Conservation (phyloP, 2,329 filamentous ascomycete genomes). For the Coniosporium tulheliwenetii region DNA sequence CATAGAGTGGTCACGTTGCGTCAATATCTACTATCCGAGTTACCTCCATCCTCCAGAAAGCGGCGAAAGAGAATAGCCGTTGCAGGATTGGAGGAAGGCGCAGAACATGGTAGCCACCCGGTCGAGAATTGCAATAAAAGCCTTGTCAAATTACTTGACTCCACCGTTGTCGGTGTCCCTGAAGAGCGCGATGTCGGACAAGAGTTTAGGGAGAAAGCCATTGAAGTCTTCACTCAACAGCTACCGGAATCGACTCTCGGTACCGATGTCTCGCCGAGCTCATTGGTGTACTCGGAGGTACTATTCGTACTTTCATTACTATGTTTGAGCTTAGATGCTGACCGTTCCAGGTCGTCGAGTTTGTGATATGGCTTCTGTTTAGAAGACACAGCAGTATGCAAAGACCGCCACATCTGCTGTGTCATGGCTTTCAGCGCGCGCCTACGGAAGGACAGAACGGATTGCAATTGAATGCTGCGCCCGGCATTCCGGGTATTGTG, state of each 20-base stretch:
- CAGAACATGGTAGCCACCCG: slow-evolving; percentile 20
- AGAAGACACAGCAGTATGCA: slow-evolving; percentile 32
- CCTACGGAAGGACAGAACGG: slow-evolving; percentile 13
- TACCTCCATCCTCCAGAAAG: slow-evolving; percentile 49
- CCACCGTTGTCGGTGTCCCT: slow-evolving; percentile 44
- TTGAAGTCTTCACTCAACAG: slow-evolving; percentile 30
- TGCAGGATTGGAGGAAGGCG: slow-evolving; percentile 38
- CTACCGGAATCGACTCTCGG: slow-evolving; percentile 16
- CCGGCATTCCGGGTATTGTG: slow-evolving; percentile 50
- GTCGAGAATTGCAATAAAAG: slow-evolving; percentile 21
- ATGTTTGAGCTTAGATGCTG: slow-evolving; percentile 23
- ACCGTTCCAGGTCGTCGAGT: slow-evolving; percentile 31
- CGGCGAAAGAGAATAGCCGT: slow-evolving; percentile 27
- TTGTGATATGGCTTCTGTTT: slow-evolving; percentile 59
- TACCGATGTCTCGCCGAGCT: slow-evolving; percentile 15
- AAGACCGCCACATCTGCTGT: slow-evolving; percentile 60
- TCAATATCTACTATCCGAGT: slow-evolving; percentile 49
- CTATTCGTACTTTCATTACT: slow-evolving; percentile 10
- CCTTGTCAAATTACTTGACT: slow-evolving; percentile 49
- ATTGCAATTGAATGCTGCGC: slow-evolving; percentile 16
- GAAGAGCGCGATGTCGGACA: slow-evolving; percentile 10
- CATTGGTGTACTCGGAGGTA: slow-evolving; percentile 27
- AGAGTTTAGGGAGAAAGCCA: slow-evolving; percentile 17
- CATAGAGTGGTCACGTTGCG: slow-evolving; percentile 49
- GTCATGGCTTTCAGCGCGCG: slow-evolving; percentile 59